Conservation (phyloP, 2,329 filamentous ascomycete species). For the Colletotrichum gloeosporioides region DNA sequence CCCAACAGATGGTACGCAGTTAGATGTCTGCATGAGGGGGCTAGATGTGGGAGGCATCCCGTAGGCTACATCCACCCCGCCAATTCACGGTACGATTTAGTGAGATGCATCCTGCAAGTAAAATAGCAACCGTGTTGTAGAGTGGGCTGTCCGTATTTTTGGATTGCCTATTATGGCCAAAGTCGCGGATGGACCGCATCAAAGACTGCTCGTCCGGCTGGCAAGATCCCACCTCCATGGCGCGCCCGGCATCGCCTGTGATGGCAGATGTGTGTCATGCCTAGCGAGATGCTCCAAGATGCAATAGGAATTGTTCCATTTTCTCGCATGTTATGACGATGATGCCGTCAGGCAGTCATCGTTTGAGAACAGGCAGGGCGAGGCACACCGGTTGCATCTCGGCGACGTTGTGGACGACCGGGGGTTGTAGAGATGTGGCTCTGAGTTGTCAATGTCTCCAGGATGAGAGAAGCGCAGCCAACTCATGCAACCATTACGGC, state of each 20-base stretch:
- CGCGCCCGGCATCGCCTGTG: neutral
- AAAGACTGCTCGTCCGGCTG: neutral
- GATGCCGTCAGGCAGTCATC: neutral
- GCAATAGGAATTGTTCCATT: neutral
- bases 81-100: neutral
- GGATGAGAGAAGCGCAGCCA: constrained; percentile 9
- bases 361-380: constrained; percentile 1
- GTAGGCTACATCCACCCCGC: neutral
- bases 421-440: constrained; percentile 15
- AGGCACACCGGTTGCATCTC: constrained; percentile 9
- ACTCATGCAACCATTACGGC: constrained; percentile 24
- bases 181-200: neutral
- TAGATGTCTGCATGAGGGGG: neutral
- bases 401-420: constrained; percentile 1
- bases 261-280: neutral
- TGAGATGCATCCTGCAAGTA: neutral
- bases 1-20: neutral
- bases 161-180: neutral
- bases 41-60: constrained; percentile 5
- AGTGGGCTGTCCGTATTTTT: neutral
- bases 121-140: neutral
- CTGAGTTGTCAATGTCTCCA: constrained; percentile 18
- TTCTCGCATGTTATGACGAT: neutral
- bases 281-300: neutral
- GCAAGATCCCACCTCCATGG: neutral